Conservation (phyloP, 148 eudicot genomes). For the Camellia granthamiana region DNA sequence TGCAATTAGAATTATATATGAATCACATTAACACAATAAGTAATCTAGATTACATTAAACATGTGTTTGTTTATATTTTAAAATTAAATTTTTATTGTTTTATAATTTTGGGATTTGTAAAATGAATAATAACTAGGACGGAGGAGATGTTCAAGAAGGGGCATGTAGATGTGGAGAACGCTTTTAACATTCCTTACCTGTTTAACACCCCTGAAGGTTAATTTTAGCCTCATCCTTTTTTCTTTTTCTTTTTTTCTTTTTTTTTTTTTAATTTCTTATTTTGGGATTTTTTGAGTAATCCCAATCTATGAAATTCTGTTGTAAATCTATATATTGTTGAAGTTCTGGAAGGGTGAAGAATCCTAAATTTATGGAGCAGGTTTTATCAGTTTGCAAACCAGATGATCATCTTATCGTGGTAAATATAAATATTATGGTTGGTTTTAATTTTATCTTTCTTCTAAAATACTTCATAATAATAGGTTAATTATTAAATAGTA, state of each 20-base stretch:
- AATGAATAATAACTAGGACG: conserved; percentile 38
- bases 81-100: neutral
- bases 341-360: conserved; percentile 59
- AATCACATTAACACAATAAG: no score
- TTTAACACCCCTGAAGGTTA: conserved; percentile 51
- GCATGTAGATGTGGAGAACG: conserved; percentile 38
- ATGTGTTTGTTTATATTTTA: no score
- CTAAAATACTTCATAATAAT: neutral
- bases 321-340: neutral
- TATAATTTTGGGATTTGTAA: neutral
- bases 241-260: neutral
- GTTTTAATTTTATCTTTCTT: neutral
- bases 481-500: no score
- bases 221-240: neutral
- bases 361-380: conserved; percentile 53
- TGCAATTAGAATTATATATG: no score
- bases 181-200: conserved; percentile 61
- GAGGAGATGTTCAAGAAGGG: conserved; percentile 54
- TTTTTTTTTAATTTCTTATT: neutral
- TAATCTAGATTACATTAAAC: no score
- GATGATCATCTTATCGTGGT: conserved; percentile 63
- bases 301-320: neutral
- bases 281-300: neutral
- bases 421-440: neutral
- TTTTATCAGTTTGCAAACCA: conserved; percentile 33